Conservation (phyloP, 1,284 basidiomycete species). For the Chiua sp. region DNA sequence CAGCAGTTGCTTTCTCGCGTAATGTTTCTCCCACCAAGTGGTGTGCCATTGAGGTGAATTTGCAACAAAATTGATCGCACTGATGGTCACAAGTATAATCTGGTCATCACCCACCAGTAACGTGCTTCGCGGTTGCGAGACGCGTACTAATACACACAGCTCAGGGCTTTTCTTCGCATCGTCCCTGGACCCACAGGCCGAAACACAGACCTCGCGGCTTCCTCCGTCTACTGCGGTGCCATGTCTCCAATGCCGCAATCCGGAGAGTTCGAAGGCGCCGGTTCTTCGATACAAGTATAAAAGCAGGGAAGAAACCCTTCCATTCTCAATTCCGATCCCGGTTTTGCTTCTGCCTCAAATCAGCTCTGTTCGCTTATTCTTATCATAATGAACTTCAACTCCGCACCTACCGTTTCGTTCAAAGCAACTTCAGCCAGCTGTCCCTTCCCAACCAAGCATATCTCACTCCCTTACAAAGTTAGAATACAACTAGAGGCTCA, state of each 20-base stretch:
- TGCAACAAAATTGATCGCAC: slow-evolving; percentile 3
- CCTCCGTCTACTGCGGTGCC: slow-evolving; percentile 15
- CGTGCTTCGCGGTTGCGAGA: slow-evolving; percentile 19
- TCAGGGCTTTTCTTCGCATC: slow-evolving; percentile 24
- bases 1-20: slow-evolving; percentile 13
- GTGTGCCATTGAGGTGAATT: slow-evolving; percentile 9
- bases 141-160: slow-evolving; percentile 14
- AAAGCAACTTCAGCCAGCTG: slow-evolving; percentile 46
- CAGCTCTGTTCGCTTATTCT: background rate
- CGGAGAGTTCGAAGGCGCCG: slow-evolving; percentile 9
- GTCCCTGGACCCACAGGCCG: slow-evolving; percentile 24
- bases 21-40: slow-evolving; percentile 22
- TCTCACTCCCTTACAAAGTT: slow-evolving; percentile 39
- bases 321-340: background rate
- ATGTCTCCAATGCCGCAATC: slow-evolving; percentile 4
- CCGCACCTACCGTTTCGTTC: slow-evolving; percentile 36
- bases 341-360: background rate
- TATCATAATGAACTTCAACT: slow-evolving; percentile 32
- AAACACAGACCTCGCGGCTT: slow-evolving; percentile 15
- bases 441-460: slow-evolving; percentile 47
- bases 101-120: slow-evolving; percentile 10
- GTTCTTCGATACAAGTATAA: slow-evolving; percentile 25
- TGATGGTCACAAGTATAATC: slow-evolving; percentile 11
- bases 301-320: slow-evolving; percentile 10
- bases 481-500: slow-evolving; percentile 41